These are phyloP conservation scores for Parmales sp. DNA, from an alignment of 108 stramenopile species.

Conservation along the genomic window DNA sequence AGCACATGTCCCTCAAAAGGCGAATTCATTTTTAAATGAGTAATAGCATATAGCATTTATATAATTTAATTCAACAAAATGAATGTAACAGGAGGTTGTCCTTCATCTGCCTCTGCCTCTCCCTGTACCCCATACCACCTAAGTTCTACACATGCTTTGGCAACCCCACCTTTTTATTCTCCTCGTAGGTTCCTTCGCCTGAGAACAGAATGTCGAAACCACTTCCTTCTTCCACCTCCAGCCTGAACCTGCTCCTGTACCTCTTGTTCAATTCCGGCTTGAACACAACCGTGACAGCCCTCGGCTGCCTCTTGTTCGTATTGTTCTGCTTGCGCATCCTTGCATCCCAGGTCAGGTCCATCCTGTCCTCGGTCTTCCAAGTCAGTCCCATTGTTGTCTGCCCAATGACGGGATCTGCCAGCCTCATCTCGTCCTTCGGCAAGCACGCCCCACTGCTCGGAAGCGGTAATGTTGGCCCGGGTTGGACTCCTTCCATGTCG, in stretches of 20 bases:
- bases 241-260: conserved; percentile 35
- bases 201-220: not conserved
- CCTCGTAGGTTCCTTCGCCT: conserved; percentile 1
- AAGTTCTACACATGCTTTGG: no score
- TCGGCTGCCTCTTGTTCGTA: conserved; percentile 14
- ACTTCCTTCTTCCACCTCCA: conserved; percentile 15
- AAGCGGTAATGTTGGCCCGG: not conserved
- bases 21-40: no score
- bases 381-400: conserved; percentile 13
- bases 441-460: not conserved
- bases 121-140: no score
- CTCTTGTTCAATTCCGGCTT: conserved; percentile 20
- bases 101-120: no score
- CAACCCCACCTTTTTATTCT: no score
- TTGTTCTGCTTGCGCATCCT: conserved; percentile 3
- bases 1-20: no score
- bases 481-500: not conserved
- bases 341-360: not conserved
- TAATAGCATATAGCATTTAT: no score
- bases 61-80: no score
- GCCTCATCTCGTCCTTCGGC: conserved; percentile 3
- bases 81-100: no score
- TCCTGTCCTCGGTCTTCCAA: conserved; percentile 4
- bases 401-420: not conserved
- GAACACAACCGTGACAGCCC: conserved; percentile 25